Percentiles rank a stretch among this genome's conserved stretches.
Conservation (phyloP, 495 filamentous ascomycete species). For the Podospora appendiculata region DNA sequence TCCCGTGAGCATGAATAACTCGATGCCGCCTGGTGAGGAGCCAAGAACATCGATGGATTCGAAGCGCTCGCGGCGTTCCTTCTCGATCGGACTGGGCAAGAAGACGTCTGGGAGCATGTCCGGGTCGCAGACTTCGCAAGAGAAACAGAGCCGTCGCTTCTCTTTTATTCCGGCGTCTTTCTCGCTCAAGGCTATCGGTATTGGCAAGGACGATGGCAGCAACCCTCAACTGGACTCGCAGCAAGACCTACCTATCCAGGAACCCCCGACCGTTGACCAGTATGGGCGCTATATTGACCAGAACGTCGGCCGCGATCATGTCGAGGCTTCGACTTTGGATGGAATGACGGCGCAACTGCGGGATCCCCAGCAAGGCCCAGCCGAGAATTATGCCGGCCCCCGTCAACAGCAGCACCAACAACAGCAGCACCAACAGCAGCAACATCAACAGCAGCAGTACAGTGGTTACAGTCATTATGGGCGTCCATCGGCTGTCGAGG, state of each 20-base stretch:
- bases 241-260: conserved; percentile 39
- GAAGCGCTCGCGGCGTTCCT: conserved; percentile 57
- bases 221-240: conserved; percentile 28
- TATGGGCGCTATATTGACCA: conserved; percentile 31
- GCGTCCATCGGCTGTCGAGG: conserved; percentile 25
- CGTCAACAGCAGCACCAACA: not conserved
- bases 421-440: conserved; percentile 16
- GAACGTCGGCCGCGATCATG: conserved; percentile 21
- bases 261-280: conserved; percentile 32
- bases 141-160: conserved; percentile 56
- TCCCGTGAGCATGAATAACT: conserved; percentile 70
- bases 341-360: conserved; percentile 35
- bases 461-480: conserved; percentile 21
- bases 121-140: conserved; percentile 42
- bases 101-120: conserved; percentile 56
- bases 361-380: conserved; percentile 21
- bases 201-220: conserved; percentile 39
- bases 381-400: conserved; percentile 5
- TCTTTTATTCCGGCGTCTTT: conserved; percentile 74
- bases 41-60: conserved; percentile 74
- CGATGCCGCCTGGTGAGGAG: conserved; percentile 39
- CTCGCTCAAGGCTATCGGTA: conserved; percentile 52
- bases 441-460: conserved; percentile 13
- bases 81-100: conserved; percentile 64
- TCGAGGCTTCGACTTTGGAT: conserved; percentile 26